Base-by-base conservation (phyloP, 2,329 filamentous ascomycete genomes). In the Talaromyces sp. region DNA sequence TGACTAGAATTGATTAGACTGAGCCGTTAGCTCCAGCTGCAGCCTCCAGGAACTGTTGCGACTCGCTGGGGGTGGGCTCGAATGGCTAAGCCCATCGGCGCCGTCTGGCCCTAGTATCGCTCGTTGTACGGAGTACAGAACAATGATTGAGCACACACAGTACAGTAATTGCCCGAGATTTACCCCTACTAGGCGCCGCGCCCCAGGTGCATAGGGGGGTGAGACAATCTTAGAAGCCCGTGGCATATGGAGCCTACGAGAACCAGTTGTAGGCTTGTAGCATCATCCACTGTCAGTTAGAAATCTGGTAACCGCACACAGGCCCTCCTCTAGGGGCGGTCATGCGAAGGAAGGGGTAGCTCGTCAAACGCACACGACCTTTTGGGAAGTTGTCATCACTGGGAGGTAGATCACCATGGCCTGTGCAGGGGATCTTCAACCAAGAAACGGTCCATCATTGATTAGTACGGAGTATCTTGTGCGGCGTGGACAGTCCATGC, bases 101-200 rank as follows among this genome's bases (percentile, higher is more conserved):
- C 61, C 53, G 42, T 56, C 53, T 52, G 61, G 33, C 61, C 61
- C 61, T 62, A 40, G 57, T 36, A 51, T 44, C 44, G 52, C 61
- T 34, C 44, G 52, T 57, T 34, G 60, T 14, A 58, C 27, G 16
- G 44, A 8, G 44, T 47, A 47, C 44, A 18, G 44, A 23, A 47
- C 44, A 47, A 27, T 9, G 42, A 47, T 47, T 7, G n/a, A 47
- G 23, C 44, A 23, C 44, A 47, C 7, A 23, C n/a, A 47, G 44
- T 18, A 47, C n/a, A 18, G 18, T 18, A 47, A 47, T 47, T 27
- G 18, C 44, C 44, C 44, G 18, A 5, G 33, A 7, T 8, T 8
- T 12, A 47, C 23, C 44, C 44, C 23, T 47, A 47, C 44, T 47
- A 47, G 44, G 44, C 16, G 44, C 44, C 44, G 23, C 44, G 8